Percentiles rank a stretch among this genome's conserved stretches.
These are phyloP conservation scores for Zygosaccharomyces rouxii DNA, from an alignment of 805 yeast genomes.

Conservation along the genomic window DNA sequence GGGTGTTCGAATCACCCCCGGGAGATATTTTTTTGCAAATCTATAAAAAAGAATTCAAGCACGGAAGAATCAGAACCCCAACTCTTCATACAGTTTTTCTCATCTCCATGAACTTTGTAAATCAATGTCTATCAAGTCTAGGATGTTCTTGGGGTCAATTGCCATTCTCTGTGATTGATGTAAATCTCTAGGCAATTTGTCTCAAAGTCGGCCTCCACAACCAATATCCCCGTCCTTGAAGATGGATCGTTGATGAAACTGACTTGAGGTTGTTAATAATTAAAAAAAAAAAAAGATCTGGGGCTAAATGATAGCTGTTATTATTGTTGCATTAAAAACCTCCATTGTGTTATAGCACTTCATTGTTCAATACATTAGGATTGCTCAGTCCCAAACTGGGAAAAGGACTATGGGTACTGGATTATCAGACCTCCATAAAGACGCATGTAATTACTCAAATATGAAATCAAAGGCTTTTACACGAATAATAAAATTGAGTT, in stretches of 20 bases:
- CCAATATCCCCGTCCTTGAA: not conserved
- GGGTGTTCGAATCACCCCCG: constrained; percentile 41
- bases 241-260: not conserved
- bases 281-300: not conserved
- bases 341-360: not conserved
- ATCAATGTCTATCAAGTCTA: not conserved
- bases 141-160: not conserved
- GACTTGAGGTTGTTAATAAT: not conserved
- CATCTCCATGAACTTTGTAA: not conserved
- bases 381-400: not conserved
- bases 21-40: constrained; percentile 28
- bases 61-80: not conserved
- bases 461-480: not conserved
- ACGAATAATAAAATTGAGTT: not conserved
- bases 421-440: not conserved
- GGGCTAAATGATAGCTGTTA: not conserved
- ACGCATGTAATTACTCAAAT: not conserved
- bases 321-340: not conserved
- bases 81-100: not conserved
- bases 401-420: not conserved
- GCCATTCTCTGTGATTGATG: not conserved
- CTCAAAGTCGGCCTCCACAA: not conserved
- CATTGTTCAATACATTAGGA: not conserved
- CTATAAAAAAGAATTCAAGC: not conserved
- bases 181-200: not conserved